A percentile compares a stretch with the other conserved stretches of the same genome.
phyloP scores from a whole-genome alignment of 257 asterid genomes.

The Ligustrum vulgare region DNA sequence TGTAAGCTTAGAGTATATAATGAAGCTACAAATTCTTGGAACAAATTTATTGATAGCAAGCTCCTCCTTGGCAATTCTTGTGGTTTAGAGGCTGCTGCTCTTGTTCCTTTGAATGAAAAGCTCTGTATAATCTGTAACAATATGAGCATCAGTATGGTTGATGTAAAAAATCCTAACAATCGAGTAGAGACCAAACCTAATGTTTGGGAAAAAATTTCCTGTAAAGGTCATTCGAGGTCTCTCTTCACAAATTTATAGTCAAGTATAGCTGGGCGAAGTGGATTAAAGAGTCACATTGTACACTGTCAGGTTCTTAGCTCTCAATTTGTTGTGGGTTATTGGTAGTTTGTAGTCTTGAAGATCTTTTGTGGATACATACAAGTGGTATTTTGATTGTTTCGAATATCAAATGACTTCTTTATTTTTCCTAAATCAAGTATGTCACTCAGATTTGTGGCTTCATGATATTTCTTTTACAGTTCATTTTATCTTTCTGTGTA shows the following conservation, averaged over 20 bases:
- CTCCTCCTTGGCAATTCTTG: slow-evolving; percentile 55
- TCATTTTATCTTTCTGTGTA: not conserved
- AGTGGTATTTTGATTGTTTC: not conserved
- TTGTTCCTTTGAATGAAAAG: slow-evolving; percentile 55
- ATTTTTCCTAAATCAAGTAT: not conserved
- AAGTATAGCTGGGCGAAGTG: slow-evolving; percentile 63
- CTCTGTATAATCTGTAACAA: slow-evolving; percentile 63
- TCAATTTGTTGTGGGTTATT: not conserved
- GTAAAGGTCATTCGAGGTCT: slow-evolving; percentile 51
- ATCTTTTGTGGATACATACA: not conserved
- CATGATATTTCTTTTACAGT: not conserved
- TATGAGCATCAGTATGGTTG: slow-evolving; percentile 66
- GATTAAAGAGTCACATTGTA: slow-evolving; percentile 63
- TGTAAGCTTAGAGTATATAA: slow-evolving; percentile 58
- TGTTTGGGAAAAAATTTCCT: slow-evolving; percentile 55
- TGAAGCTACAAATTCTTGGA: slow-evolving; percentile 50
- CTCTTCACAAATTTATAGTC: slow-evolving; percentile 58
- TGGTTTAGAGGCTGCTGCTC: slow-evolving; percentile 63
- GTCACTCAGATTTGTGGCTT: not conserved
- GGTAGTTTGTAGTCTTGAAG: not conserved
- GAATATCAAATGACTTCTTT: no score
- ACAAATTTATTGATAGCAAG: slow-evolving; percentile 58
- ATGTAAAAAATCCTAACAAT: slow-evolving; percentile 43
- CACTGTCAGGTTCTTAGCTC: slow-evolving; percentile 54
- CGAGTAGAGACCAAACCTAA: slow-evolving; percentile 46